Evolutionary conservation across 2,329 filamentous ascomycete species (phyloP).

Genomic region (Acarospora socialis): DNA sequence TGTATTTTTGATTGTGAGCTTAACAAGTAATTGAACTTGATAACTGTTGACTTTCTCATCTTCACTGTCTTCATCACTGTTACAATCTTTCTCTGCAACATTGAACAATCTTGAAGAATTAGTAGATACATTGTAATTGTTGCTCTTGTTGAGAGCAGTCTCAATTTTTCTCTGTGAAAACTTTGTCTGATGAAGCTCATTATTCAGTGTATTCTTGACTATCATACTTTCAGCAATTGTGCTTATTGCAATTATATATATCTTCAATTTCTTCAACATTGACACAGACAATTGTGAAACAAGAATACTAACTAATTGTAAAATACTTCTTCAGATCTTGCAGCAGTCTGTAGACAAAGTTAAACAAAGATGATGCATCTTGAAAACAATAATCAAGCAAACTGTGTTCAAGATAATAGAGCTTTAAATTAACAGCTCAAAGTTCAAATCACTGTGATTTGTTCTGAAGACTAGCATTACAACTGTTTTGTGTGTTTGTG

Average conservation of each 20-base stretch:
- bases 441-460: conserved; percentile 9
- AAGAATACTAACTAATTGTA: background rate
- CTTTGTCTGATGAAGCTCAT: background rate
- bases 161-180: background rate
- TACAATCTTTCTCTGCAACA: too few species aligned
- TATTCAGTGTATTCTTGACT: background rate
- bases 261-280: too few species aligned
- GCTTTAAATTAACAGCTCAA: conserved; percentile 10
- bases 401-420: conserved; percentile 7
- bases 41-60: too few species aligned
- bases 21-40: background rate
- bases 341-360: too few species aligned
- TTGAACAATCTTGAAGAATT: too few species aligned
- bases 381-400: conserved; percentile 12
- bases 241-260: too few species aligned
- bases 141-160: too few species aligned
- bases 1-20: conserved; percentile 1
- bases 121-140: too few species aligned
- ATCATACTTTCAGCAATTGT: background rate
- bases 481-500: conserved; percentile 9
- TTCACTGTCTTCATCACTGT: conserved; percentile 1
- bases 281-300: background rate
- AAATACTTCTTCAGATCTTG: conserved; percentile 3
- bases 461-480: conserved; percentile 9
- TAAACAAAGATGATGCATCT: too few species aligned